Percentiles rank a stretch among this genome's conserved stretches.
Conservation (phyloP, 2,329 filamentous ascomycete genomes). For the Trichoderma citrinoviride region DNA sequence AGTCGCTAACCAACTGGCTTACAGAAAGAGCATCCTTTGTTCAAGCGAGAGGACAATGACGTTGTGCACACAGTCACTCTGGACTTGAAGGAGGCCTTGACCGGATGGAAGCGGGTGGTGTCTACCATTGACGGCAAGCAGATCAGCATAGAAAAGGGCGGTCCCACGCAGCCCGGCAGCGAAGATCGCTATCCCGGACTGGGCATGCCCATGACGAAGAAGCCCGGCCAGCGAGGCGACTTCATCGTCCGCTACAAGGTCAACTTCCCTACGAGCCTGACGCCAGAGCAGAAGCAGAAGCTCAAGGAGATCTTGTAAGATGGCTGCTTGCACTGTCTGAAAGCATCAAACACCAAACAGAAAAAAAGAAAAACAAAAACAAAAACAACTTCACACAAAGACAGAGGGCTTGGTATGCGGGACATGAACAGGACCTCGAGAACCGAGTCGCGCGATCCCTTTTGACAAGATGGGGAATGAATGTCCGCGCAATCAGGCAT, state of each 20-base stretch:
- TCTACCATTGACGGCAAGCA: conserved; percentile 91
- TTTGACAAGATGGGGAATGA: conserved; percentile 9
- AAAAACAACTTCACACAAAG: conserved; percentile 2
- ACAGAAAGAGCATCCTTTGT: conserved; percentile 83
- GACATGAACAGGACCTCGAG: conserved; percentile 21
- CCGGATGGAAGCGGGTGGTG: conserved; percentile 89
- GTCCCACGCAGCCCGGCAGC: conserved; percentile 81
- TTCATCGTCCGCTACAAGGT: conserved; percentile 90
- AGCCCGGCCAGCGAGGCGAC: conserved; percentile 77
- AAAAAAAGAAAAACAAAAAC: not conserved
- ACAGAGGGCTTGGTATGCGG: conserved; percentile 21
- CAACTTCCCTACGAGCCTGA: conserved; percentile 81
- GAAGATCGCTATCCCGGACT: conserved; percentile 76
- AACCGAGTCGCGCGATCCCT: conserved; percentile 9
- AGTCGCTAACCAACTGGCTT: conserved; percentile 23
- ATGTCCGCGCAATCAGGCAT: conserved; percentile 6
- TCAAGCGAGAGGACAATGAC: conserved; percentile 85
- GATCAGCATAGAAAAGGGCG: conserved; percentile 72
- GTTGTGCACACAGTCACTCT: conserved; percentile 76
- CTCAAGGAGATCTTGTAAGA: conserved; percentile 71
- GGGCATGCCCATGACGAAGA: conserved; percentile 96
- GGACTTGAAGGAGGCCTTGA: conserved; percentile 87
- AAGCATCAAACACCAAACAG: not conserved
- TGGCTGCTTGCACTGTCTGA: not conserved
- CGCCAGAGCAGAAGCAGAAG: conserved; percentile 72